These are phyloP conservation scores for Aureobasidium namibiae DNA, from an alignment of 2,329 filamentous ascomycete genomes.

Conservation along the genomic window DNA sequence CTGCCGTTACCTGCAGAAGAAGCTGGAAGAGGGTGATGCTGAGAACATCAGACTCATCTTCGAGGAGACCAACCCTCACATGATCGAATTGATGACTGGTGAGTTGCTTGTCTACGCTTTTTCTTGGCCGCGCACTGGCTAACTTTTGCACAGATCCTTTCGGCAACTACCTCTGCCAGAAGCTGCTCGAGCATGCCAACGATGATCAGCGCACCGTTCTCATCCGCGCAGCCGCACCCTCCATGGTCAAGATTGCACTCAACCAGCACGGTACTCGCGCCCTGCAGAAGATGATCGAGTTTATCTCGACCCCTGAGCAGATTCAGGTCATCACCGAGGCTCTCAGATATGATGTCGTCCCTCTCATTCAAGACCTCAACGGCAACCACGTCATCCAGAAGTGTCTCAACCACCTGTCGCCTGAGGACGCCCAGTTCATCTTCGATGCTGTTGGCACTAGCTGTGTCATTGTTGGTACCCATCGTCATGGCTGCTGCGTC, in stretches of 20 bases:
- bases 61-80: slow-evolving; percentile 83
- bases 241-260: slow-evolving; percentile 86
- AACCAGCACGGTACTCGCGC: slow-evolving; percentile 97
- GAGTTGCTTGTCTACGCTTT: slow-evolving; percentile 15
- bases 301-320: slow-evolving; percentile 77
- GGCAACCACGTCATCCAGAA: slow-evolving; percentile 99
- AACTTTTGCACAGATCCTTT: slow-evolving; percentile 62
- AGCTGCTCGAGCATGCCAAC: slow-evolving; percentile 89
- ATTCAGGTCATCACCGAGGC: slow-evolving; percentile 81
- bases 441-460: slow-evolving; percentile 85
- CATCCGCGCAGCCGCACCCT: slow-evolving; percentile 78
- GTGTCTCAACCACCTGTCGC: slow-evolving; percentile 86
- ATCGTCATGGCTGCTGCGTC: slow-evolving; percentile 95
- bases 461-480: slow-evolving; percentile 86
- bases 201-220: slow-evolving; percentile 90
- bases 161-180: slow-evolving; percentile 98
- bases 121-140: slow-evolving; percentile 15
- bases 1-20: slow-evolving; percentile 93
- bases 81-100: slow-evolving; percentile 92
- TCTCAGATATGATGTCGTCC: slow-evolving; percentile 74
- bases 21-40: slow-evolving; percentile 80
- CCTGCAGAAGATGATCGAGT: slow-evolving; percentile 99
- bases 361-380: slow-evolving; percentile 93
- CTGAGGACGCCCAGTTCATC: slow-evolving; percentile 86
- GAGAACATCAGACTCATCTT: slow-evolving; percentile 90